Evolutionary conservation across 2,329 filamentous ascomycete genomes (phyloP).

Genomic region (Coccinonectria pachysandricola): DNA sequence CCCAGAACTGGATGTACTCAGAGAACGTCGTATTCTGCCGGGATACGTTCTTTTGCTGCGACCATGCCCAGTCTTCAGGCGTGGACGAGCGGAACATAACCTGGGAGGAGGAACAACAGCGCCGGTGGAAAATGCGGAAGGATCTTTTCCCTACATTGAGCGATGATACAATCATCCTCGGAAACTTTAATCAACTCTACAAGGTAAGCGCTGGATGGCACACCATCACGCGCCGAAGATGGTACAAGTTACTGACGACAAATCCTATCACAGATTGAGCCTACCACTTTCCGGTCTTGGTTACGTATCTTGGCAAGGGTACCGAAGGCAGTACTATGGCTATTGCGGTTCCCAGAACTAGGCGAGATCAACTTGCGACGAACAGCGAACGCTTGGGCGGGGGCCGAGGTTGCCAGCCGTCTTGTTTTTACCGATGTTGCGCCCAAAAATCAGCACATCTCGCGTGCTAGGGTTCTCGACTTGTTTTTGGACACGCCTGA

Average conservation of each 20-base stretch:
- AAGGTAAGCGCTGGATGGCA: slow-evolving; percentile 53
- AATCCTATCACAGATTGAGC: slow-evolving; percentile 98
- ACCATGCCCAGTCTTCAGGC: slow-evolving; percentile 86
- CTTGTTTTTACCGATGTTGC: slow-evolving; percentile 96
- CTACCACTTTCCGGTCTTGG: slow-evolving; percentile 92
- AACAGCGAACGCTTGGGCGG: slow-evolving; percentile 76
- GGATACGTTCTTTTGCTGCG: slow-evolving; percentile 96
- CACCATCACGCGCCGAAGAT: too few species aligned
- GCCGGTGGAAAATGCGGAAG: slow-evolving; percentile 87
- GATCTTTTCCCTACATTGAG: slow-evolving; percentile 75
- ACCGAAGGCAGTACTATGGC: slow-evolving; percentile 85
- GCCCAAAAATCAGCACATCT: slow-evolving; percentile 88
- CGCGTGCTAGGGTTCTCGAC: slow-evolving; percentile 82
- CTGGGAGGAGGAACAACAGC: slow-evolving; percentile 75
- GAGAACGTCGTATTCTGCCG: slow-evolving; percentile 94
- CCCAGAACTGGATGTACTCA: slow-evolving; percentile 83
- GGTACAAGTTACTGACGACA: too few species aligned
- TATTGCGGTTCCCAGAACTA: slow-evolving; percentile 90
- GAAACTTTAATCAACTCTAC: slow-evolving; percentile 98
- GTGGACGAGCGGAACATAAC: slow-evolving; percentile 53
- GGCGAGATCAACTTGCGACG: slow-evolving; percentile 77
- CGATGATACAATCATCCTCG: slow-evolving; percentile 81
- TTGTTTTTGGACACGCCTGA: slow-evolving; percentile 95
- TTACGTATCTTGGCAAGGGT: slow-evolving; percentile 77
- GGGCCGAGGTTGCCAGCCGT: slow-evolving; percentile 70